phyloP scores from a whole-genome alignment of 2,329 filamentous ascomycete genomes.

The Fusarium xylarioides region DNA sequence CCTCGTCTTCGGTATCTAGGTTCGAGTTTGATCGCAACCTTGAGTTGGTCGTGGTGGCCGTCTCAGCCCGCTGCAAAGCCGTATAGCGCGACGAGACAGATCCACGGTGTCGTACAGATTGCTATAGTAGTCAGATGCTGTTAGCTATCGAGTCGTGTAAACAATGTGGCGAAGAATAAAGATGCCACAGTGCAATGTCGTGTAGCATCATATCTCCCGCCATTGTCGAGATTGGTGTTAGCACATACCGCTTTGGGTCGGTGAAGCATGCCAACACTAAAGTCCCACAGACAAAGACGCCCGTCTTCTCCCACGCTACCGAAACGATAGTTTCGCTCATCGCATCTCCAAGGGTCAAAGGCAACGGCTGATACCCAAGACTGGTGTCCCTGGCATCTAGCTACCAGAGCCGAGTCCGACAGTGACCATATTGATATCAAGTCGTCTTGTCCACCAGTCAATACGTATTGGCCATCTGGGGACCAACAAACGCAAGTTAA shows the following conservation, averaged over 20 bases:
- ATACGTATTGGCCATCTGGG: constrained; percentile 92
- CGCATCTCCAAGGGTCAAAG: constrained; percentile 97
- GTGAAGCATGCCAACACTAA: constrained; percentile 95
- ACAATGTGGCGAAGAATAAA: not conserved
- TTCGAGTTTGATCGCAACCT: constrained; percentile 77
- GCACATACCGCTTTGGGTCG: constrained; percentile 81
- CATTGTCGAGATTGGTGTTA: not conserved
- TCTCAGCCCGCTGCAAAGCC: constrained; percentile 65
- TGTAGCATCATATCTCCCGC: not conserved
- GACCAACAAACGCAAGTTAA: constrained; percentile 97
- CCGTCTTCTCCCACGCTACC: constrained; percentile 96
- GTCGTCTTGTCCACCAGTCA: constrained; percentile 96
- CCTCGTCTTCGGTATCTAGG: constrained; percentile 64
- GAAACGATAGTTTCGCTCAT: constrained; percentile 94
- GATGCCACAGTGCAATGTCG: not conserved
- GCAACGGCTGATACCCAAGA: constrained; percentile 95
- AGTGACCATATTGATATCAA: constrained; percentile 96
- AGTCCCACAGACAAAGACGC: constrained; percentile 92
- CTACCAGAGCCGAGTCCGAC: constrained; percentile 83
- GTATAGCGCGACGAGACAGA: constrained; percentile 62
- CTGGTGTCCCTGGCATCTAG: constrained; percentile 92
- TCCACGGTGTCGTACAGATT: constrained; percentile 54
- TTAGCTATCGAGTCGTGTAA: constrained; percentile 20
- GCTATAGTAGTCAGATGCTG: constrained; percentile 17
- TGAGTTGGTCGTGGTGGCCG: constrained; percentile 65